Percentiles rank a stretch among this genome's conserved stretches.
Conservation (phyloP, 306 rosid genomes). For the Lupinus albus region DNA sequence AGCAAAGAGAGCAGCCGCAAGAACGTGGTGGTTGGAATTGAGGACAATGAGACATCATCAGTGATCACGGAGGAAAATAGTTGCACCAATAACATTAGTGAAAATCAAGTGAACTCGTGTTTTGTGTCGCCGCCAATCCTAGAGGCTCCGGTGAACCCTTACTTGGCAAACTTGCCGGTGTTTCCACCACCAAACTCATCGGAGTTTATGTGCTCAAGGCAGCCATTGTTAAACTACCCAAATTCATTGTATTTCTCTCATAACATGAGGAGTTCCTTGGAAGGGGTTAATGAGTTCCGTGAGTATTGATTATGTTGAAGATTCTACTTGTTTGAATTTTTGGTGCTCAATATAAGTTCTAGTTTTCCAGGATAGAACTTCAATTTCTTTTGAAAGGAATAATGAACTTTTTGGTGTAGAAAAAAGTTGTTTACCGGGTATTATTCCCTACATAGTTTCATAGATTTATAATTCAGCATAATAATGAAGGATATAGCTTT, state of each 20-base stretch:
- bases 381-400: not conserved
- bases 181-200: constrained; percentile 33
- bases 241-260: constrained; percentile 47
- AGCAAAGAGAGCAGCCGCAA: not conserved
- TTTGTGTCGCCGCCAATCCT: constrained; percentile 41
- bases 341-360: constrained; percentile 46
- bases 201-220: constrained; percentile 49
- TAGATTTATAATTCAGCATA: constrained; percentile 28
- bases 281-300: constrained; percentile 39
- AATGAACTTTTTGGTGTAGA: not conserved
- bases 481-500: constrained; percentile 37
- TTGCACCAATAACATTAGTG: constrained; percentile 40
- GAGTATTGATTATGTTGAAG: constrained; percentile 38
- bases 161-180: constrained; percentile 45
- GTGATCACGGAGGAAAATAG: constrained; percentile 57
- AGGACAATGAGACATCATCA: constrained; percentile 73
- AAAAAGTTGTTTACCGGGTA: not conserved
- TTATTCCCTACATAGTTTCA: constrained; percentile 28
- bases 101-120: constrained; percentile 59
- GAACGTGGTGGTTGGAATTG: constrained; percentile 27
- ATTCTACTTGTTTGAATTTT: constrained; percentile 11
- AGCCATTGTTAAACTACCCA: constrained; percentile 45
- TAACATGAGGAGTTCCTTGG: constrained; percentile 44
- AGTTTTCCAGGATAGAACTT: constrained; percentile 50
- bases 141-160: constrained; percentile 50